Evolutionary conservation across 2,329 filamentous ascomycete species (phyloP).

Genomic region (Diplodia intermedia): DNA sequence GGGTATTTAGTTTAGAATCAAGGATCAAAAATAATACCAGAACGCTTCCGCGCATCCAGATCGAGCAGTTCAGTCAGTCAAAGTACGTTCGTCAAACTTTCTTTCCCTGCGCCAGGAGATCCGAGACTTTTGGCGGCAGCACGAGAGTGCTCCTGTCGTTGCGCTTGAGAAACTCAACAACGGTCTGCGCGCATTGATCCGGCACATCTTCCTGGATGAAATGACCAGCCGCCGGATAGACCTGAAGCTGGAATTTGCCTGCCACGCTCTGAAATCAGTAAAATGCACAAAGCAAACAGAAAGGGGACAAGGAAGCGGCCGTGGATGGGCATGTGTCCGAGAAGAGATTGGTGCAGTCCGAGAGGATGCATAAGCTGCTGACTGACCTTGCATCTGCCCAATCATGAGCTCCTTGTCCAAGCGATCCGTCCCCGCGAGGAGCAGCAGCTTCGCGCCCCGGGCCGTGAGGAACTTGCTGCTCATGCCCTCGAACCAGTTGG

Average conservation of each 20-base stretch:
- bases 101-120: conserved; percentile 57
- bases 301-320: not conserved
- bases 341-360: not conserved
- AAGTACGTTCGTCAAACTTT: conserved; percentile 50
- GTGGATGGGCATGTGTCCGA: not conserved
- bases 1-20: conserved; percentile 17
- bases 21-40: conserved; percentile 11
- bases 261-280: conserved; percentile 39
- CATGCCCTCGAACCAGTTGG: conserved; percentile 88
- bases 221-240: conserved; percentile 93
- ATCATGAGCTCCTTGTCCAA: conserved; percentile 92
- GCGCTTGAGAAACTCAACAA: conserved; percentile 89
- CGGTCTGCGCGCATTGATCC: conserved; percentile 81
- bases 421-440: conserved; percentile 88
- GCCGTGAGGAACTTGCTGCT: conserved; percentile 86
- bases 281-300: not conserved
- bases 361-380: conserved; percentile 40
- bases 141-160: conserved; percentile 88
- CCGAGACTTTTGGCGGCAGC: conserved; percentile 83
- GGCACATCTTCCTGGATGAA: conserved; percentile 97
- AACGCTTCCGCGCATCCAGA: not conserved
- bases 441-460: conserved; percentile 80
- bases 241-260: conserved; percentile 93
- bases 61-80: not conserved
- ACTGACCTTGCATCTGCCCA: conserved; percentile 89